These are phyloP conservation scores for Rhizopus sp. DNA, from an alignment of 371 early-diverging fungal genomes.

Conservation along the genomic window DNA sequence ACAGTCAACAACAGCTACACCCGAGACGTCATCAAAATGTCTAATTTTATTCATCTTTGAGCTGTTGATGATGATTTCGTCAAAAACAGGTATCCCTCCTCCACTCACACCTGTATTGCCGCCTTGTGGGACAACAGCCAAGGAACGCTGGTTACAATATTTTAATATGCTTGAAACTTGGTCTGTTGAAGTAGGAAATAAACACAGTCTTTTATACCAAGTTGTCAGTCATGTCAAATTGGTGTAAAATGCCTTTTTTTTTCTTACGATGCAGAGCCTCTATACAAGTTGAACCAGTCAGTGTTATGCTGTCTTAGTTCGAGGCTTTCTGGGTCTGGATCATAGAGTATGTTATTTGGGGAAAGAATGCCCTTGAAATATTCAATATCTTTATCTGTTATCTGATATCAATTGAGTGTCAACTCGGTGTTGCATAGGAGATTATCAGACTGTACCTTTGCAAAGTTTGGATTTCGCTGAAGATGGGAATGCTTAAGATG, in stretches of 20 bases:
- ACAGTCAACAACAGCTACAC: slow-evolving; percentile 81
- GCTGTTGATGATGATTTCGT: slow-evolving; percentile 86
- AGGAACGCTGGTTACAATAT: slow-evolving; percentile 79
- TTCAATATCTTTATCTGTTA: slow-evolving; percentile 56
- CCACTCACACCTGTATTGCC: slow-evolving; percentile 88
- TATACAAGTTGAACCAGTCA: slow-evolving; percentile 90
- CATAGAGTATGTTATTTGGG: slow-evolving; percentile 38
- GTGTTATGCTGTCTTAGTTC: slow-evolving; percentile 20
- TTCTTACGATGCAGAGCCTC: slow-evolving; percentile 63
- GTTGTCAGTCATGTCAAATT: not conserved
- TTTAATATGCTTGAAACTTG: slow-evolving; percentile 82
- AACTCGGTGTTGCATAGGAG: not conserved
- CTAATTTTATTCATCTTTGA: slow-evolving; percentile 76
- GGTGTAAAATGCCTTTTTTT: not conserved
- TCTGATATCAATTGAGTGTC: slow-evolving; percentile 17
- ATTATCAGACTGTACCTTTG: slow-evolving; percentile 36
- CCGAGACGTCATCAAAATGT: slow-evolving; percentile 81
- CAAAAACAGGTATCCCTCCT: slow-evolving; percentile 80
- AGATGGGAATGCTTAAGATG: slow-evolving; percentile 24
- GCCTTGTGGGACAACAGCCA: slow-evolving; percentile 95
- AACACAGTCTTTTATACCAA: slow-evolving; percentile 32
- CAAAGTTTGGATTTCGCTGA: slow-evolving; percentile 50
- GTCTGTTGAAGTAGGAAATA: slow-evolving; percentile 79
- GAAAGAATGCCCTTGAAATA: slow-evolving; percentile 49
- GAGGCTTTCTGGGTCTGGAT: slow-evolving; percentile 39